Conservation (phyloP, 106 monocot species). For the Vanilla planifolia region DNA sequence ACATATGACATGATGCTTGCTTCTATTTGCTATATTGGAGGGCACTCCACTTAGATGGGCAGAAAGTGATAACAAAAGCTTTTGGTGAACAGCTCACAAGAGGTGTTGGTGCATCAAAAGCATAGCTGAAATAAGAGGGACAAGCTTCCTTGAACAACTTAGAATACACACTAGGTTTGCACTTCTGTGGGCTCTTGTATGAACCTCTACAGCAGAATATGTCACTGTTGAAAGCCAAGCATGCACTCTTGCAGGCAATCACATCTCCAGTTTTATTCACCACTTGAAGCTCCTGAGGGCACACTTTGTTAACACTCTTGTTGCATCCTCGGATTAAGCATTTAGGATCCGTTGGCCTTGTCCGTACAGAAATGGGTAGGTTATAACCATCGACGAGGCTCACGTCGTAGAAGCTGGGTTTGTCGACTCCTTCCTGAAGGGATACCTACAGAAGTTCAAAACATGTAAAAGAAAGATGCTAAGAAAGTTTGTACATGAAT, state of each 20-base stretch:
- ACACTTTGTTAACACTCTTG: constrained; percentile 31
- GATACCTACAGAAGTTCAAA: constrained; percentile 25
- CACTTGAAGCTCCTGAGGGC: constrained; percentile 59
- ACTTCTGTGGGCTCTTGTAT: constrained; percentile 38
- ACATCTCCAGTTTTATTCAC: constrained; percentile 14
- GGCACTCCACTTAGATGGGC: constrained; percentile 46
- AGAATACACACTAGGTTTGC: constrained; percentile 54
- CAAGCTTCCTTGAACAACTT: constrained; percentile 68
- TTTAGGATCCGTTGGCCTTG: constrained; percentile 19
- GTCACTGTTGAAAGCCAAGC: constrained; percentile 55
- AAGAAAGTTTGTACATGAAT: no score
- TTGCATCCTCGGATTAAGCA: constrained; percentile 50
- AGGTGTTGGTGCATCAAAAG: constrained; percentile 41
- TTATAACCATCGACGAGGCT: constrained; percentile 78
- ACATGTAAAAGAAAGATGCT: not conserved
- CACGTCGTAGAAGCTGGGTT: constrained; percentile 63
- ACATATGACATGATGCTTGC: no score
- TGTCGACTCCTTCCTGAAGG: constrained; percentile 26
- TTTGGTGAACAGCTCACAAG: constrained; percentile 29
- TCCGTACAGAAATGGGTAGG: constrained; percentile 41
- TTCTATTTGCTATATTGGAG: no score
- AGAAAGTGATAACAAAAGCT: constrained; percentile 50
- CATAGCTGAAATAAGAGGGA: constrained; percentile 60
- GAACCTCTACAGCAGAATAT: constrained; percentile 50
- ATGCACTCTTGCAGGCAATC: constrained; percentile 80